Evolutionary conservation across 805 yeast genomes (phyloP), one percentile per base, ranked within the genome.

Genomic region (Starmerella lactis-condensi): DNA sequence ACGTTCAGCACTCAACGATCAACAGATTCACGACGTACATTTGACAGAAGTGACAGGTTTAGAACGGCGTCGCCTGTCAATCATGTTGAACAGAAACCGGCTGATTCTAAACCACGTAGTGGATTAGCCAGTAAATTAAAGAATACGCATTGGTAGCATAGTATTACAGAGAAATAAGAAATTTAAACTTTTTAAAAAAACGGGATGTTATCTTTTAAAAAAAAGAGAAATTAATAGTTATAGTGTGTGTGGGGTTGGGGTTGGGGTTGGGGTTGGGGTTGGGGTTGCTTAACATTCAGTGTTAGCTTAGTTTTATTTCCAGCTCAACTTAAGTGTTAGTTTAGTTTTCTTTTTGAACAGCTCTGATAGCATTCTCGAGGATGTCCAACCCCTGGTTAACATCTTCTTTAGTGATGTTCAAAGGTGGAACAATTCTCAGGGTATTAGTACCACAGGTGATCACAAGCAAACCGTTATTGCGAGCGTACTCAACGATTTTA

Each of bases 401-500:
- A 24, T 64, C 69, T 18, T 69, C 72, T 32, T 73, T 71, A 18
- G 70, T 72, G 37, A 83, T 81, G 43, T 75, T 82, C 50, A 89
- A 63, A 6, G 96, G 89, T 20, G 98, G 98, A 19, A 85, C 89
- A 40, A 89, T 62, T 56, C 98, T 69, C 32, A 89, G 59, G 7
- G 89, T 85, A 51, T 82, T 81, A 44, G 76, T 74, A 27, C 96
- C 98, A 5, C 94, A 93, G 14, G 93, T 76, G 34, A 89, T 78
- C 16, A 82, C 68, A 36, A 89, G 59, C 40, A 89, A 58, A 3
- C 96, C 95, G 37, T 70, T 57, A 33, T 78, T 76, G 48, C 85
- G 65, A 25, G 91, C 81, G 36, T 64, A 65, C 17, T 57, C 58
- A 16, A 82, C 69, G n/a, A 85, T 57, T 10, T 60, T 55, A 10